Conservation (phyloP, 768 basidiomycete genomes). For the Suillus cothurnatus region DNA sequence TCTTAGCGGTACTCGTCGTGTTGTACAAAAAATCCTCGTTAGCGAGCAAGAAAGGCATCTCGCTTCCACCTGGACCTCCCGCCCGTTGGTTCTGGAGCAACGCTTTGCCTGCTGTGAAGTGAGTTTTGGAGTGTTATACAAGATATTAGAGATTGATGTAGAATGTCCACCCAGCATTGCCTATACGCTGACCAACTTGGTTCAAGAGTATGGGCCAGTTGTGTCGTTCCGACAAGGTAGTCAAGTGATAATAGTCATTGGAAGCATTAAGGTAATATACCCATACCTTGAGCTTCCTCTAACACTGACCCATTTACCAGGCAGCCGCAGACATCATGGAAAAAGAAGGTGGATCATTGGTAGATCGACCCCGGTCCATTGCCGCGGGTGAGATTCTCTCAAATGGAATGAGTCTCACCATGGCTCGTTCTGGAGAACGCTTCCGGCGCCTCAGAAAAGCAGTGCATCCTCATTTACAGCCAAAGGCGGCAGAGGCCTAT, state of each 20-base stretch:
- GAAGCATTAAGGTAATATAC: not conserved
- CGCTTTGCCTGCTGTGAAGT: not conserved
- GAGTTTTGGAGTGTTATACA: not conserved
- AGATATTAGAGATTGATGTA: not conserved
- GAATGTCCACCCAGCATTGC: not conserved
- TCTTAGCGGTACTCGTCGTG: not conserved
- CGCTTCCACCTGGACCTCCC: not conserved
- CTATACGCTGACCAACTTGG: not conserved
- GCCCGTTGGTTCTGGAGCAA: not conserved
- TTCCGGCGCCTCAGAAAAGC: not conserved
- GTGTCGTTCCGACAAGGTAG: not conserved
- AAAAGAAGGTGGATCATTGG: not conserved
- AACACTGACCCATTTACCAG: not conserved
- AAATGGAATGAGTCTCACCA: not conserved
- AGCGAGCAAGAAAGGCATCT: not conserved
- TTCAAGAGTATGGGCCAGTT: not conserved
- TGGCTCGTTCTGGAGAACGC: not conserved
- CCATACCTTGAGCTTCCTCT: not conserved
- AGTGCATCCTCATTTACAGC: not conserved
- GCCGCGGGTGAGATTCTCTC: not conserved
- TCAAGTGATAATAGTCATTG: not conserved
- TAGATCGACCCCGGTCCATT: not conserved
- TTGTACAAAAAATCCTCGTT: not conserved
- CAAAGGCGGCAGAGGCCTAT: not conserved
- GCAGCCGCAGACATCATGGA: not conserved